phyloP scores from a whole-genome alignment of 257 asterid species.

The Striga asiatica region DNA sequence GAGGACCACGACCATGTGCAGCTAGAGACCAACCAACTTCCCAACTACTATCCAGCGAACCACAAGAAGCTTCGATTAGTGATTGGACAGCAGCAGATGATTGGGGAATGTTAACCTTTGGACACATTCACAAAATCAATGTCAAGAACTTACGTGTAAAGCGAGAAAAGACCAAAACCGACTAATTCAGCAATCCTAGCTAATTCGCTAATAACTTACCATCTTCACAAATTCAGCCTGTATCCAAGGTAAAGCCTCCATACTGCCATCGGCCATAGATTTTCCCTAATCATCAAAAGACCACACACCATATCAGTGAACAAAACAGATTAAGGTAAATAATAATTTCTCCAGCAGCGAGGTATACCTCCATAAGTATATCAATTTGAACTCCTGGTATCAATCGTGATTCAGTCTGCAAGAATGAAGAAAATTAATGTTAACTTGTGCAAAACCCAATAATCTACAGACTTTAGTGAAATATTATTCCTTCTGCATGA shows the following conservation, averaged over 20 bases:
- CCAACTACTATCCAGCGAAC: constrained; percentile 76
- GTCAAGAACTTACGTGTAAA: constrained; percentile 7
- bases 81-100: constrained; percentile 81
- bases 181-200: too few species aligned
- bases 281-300: constrained; percentile 40
- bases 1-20: constrained; percentile 54
- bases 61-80: constrained; percentile 73
- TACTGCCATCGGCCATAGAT: constrained; percentile 26
- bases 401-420: constrained; percentile 59
- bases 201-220: constrained; percentile 30
- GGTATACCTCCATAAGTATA: constrained; percentile 61
- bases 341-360: constrained; percentile 6
- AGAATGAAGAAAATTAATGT: constrained; percentile 4
- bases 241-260: constrained; percentile 48
- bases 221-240: constrained; percentile 59
- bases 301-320: constrained; percentile 12
- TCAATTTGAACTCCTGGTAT: constrained; percentile 67
- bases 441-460: not conserved
- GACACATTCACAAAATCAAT: constrained; percentile 17
- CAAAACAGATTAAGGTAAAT: constrained; percentile 6
- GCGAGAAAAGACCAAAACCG: too few species aligned
- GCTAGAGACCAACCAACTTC: constrained; percentile 99
- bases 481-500: not conserved
- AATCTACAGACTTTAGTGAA: not conserved
- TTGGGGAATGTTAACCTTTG: constrained; percentile 71